Conservation (phyloP, 2,329 filamentous ascomycete genomes). For the Coniochaeta ligniaria region DNA sequence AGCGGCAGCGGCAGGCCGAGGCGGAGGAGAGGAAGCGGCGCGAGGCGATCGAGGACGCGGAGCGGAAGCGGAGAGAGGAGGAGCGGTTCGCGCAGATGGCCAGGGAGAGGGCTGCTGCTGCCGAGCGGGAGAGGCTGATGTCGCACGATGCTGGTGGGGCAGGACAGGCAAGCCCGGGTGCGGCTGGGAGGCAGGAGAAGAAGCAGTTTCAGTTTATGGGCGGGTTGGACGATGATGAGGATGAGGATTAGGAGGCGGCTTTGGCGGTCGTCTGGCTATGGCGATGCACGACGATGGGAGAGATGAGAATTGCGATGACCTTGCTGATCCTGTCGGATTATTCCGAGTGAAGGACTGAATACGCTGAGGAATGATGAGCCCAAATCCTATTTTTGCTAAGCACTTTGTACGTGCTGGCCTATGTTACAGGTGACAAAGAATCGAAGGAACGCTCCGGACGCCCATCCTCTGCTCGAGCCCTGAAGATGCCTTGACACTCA, state of each 20-base stretch:
- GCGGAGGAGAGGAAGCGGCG: slow-evolving; percentile 34
- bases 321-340: neutral
- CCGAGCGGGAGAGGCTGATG: slow-evolving; percentile 29
- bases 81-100: slow-evolving; percentile 39
- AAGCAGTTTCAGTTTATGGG: slow-evolving; percentile 52
- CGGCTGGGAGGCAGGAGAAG: slow-evolving; percentile 24
- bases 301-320: neutral
- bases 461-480: neutral
- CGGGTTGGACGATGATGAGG: slow-evolving; percentile 33
- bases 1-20: slow-evolving; percentile 35
- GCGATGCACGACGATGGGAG: neutral
- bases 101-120: slow-evolving; percentile 34
- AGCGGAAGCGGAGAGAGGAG: slow-evolving; percentile 30
- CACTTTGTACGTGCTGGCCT: neutral
- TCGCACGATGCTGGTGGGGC: slow-evolving; percentile 16
- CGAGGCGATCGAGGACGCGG: slow-evolving; percentile 23
- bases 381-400: neutral
- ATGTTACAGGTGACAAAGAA: neutral
- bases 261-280: neutral
- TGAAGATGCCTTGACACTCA: neutral
- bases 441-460: neutral
- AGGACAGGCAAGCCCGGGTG: slow-evolving; percentile 3
- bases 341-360: neutral
- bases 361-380: neutral
- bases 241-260: slow-evolving; percentile 39